Evolutionary conservation across 2,329 filamentous ascomycete genomes (phyloP), one percentile per base, ranked within the genome.

Genomic region (Clarireedia homoeocarpa): DNA sequence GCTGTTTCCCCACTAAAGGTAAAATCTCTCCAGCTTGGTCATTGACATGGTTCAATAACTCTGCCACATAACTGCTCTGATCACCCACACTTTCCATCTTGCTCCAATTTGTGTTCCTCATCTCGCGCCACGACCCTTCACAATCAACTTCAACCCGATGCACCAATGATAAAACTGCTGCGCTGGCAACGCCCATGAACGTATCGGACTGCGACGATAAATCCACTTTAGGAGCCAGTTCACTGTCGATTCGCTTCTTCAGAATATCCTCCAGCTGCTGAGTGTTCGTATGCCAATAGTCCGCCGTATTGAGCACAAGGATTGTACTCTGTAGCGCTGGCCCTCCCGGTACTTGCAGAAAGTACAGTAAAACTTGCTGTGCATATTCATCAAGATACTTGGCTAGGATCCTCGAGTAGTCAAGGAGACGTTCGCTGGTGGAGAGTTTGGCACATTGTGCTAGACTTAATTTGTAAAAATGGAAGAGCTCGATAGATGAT

Each of bases 371-470:
- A 2, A 99, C 90, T 65, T 95, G 89, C 68, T 97, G 91, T 0
- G 91, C 89, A 69, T 99, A 99, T 65, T 94, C 88, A 69, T 99
- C 94, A 0, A 99, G 77, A 65, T 99, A 96, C 67, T 91, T 96
- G 10, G 89, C 90, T 64, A 99, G 84, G 0, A 87, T 91, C 64
- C 81, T 88, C 0, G 91, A 87, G 7, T 99, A 74, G 62, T 99
- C 92, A 10, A 95, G 77, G 44, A 99, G 75, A 42, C 90, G 84
- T 54, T 87, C 85, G n/a, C 91, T 88, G 0, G 92, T 96, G 0
- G 94, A 97, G 1, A 99, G 78, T 71, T 96, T 97, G 4, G 94
- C 91, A 71, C 94, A 99, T 73, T 99, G 94, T 3, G 91, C 90
- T 38, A 99, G 75, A 0, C 90, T 92, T 58, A 92, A 81, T 59